phyloP scores from a whole-genome alignment of 164 flowering plant genomes.

The Taxillus chinensis region DNA sequence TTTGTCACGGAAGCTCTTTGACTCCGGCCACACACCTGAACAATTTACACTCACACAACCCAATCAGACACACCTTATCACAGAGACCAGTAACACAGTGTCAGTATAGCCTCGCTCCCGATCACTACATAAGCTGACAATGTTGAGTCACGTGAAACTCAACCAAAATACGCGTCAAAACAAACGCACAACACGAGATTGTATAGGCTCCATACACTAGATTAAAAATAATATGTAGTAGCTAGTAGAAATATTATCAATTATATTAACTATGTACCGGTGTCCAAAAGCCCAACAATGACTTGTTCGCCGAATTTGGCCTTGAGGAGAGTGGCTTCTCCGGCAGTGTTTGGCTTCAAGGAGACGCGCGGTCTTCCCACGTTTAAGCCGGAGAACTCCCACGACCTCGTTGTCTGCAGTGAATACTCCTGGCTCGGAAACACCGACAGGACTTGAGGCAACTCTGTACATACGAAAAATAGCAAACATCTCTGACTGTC shows the following conservation, averaged over 20 bases:
- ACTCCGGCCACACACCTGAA: conserved; percentile 82
- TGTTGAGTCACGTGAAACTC: too few species aligned
- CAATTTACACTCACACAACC: neutral
- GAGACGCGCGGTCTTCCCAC: neutral
- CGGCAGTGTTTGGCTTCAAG: neutral
- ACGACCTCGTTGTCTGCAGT: conserved; percentile 82
- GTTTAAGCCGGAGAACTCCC: conserved; percentile 53
- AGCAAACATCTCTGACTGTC: too few species aligned
- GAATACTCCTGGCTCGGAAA: conserved; percentile 32
- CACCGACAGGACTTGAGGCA: conserved; percentile 60
- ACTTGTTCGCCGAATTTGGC: conserved; percentile 51
- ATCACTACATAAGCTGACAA: too few species aligned
- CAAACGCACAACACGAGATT: too few species aligned
- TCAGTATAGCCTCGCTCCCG: too few species aligned
- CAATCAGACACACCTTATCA: too few species aligned
- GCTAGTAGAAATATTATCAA: too few species aligned
- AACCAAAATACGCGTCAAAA: too few species aligned
- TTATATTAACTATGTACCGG: conserved; percentile 29
- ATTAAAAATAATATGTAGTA: too few species aligned
- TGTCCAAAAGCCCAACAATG: conserved; percentile 61
- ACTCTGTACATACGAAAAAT: conserved; percentile 22
- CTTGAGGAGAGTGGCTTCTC: conserved; percentile 19
- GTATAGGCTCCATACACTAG: too few species aligned
- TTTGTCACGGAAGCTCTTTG: conserved; percentile 59
- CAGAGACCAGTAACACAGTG: too few species aligned